phyloP scores from a whole-genome alignment of 2,329 filamentous ascomycete genomes.

The Phialophora macrospora region DNA sequence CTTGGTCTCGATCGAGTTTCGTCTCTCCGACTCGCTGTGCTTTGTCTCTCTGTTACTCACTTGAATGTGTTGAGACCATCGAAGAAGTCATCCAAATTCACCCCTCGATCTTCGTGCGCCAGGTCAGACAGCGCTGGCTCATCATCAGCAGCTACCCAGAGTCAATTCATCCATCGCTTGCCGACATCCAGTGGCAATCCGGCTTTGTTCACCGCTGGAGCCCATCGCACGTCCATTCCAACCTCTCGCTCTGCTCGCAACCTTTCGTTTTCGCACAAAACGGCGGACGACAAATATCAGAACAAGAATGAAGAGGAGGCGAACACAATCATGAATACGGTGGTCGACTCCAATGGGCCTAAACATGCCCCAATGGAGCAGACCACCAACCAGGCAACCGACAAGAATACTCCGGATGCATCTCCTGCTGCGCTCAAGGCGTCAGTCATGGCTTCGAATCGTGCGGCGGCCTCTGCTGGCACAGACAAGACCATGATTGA shows the following conservation, averaged over 20 bases:
- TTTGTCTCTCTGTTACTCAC: conserved; percentile 1
- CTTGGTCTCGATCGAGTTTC: conserved; percentile 8
- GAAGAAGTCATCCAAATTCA: conserved; percentile 14
- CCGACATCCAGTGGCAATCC: conserved; percentile 6
- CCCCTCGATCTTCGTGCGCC: conserved; percentile 18
- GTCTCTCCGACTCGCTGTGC: conserved; percentile 2
- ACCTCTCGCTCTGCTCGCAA: conserved; percentile 31
- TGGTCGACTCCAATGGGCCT: conserved; percentile 24
- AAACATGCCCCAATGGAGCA: conserved; percentile 24
- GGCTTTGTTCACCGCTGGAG: conserved; percentile 22
- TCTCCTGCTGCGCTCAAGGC: conserved; percentile 12
- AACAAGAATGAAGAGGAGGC: conserved; percentile 35
- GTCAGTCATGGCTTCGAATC: conserved; percentile 19
- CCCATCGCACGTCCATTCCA: conserved; percentile 17
- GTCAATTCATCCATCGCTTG: conserved; percentile 9
- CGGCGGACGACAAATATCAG: conserved; percentile 31
- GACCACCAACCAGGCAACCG: conserved; percentile 15
- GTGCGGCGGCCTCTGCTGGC: neutral
- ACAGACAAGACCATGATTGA: conserved; percentile 42
- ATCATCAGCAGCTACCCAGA: conserved; percentile 10
- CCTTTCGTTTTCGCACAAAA: conserved; percentile 35
- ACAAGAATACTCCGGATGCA: conserved; percentile 6
- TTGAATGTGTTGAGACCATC: conserved; percentile 26
- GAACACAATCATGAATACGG: conserved; percentile 30
- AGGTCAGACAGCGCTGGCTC: neutral